Conservation (phyloP, 495 filamentous ascomycete genomes). For the Penicillium crystallinum region DNA sequence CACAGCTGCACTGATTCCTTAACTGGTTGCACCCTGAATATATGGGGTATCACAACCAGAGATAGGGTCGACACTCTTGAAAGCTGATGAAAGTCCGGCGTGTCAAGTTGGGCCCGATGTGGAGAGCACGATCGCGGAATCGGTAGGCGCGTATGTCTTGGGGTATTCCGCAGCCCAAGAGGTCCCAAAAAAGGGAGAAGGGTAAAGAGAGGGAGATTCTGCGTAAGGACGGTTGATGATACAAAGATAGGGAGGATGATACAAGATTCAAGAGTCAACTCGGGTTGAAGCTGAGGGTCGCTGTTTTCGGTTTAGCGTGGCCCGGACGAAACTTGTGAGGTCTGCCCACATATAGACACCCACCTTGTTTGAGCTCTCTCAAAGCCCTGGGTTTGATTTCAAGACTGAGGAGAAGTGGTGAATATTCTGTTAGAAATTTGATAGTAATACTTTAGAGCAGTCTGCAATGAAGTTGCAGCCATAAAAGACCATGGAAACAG, state of each 20-base stretch:
- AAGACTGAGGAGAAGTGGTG: not conserved
- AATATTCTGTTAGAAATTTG: not conserved
- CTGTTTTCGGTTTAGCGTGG: constrained; percentile 43
- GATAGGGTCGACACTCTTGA: constrained; percentile 18
- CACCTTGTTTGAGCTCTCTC: not conserved
- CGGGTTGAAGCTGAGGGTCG: constrained; percentile 39
- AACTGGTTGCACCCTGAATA: constrained; percentile 37
- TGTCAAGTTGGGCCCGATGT: constrained; percentile 6
- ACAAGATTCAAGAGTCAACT: constrained; percentile 21
- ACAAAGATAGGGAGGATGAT: constrained; percentile 20
- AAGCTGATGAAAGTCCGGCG: constrained; percentile 15
- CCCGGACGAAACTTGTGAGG: constrained; percentile 15
- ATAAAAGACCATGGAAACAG: not conserved
- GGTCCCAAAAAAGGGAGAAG: constrained; percentile 19
- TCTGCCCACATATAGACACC: not conserved
- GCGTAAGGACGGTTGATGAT: constrained; percentile 18
- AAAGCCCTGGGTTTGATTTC: not conserved
- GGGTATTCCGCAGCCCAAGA: constrained; percentile 24
- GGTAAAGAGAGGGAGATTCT: constrained; percentile 18
- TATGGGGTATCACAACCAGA: constrained; percentile 35
- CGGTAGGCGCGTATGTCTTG: constrained; percentile 13
- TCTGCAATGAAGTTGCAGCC: not conserved
- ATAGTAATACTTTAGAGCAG: not conserved
- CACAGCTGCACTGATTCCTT: constrained; percentile 42
- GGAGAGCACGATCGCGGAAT: constrained; percentile 16